A percentile compares a stretch with the other conserved stretches of the same genome.
These are phyloP conservation scores for Plasmodium vivax DNA, from an alignment of 169 alveolate genomes.

Conservation along the genomic window DNA sequence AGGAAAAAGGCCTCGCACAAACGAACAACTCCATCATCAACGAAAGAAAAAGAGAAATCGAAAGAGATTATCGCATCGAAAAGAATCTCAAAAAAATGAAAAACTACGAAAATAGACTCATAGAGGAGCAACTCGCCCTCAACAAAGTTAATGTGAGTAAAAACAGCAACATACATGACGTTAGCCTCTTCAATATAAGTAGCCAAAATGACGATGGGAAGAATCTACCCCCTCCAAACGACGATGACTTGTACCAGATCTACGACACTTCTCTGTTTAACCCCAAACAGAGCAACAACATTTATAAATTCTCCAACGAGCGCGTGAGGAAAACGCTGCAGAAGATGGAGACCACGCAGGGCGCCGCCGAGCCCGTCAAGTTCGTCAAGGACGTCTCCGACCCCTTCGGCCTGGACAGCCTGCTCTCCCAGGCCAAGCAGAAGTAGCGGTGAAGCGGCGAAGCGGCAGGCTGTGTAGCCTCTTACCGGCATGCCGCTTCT, in stretches of 20 bases:
- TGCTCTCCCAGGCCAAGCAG: constrained; percentile 88
- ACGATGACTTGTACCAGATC: constrained; percentile 60
- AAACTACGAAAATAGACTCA: constrained; percentile 70
- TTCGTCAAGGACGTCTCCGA: constrained; percentile 88
- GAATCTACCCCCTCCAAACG: not conserved
- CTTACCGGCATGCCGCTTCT: not conserved
- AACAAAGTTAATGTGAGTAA: constrained; percentile 49
- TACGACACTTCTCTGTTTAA: constrained; percentile 58
- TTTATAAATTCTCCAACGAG: constrained; percentile 64
- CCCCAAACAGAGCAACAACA: constrained; percentile 21
- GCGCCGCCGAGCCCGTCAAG: constrained; percentile 90
- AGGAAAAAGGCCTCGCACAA: constrained; percentile 81
- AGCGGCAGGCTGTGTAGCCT: not conserved
- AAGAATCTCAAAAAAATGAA: constrained; percentile 79
- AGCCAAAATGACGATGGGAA: not conserved
- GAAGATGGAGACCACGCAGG: constrained; percentile 82
- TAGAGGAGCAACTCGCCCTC: constrained; percentile 61
- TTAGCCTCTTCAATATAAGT: constrained; percentile 37
- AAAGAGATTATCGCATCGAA: constrained; percentile 85
- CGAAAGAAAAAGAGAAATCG: constrained; percentile 86
- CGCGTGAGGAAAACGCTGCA: constrained; percentile 74
- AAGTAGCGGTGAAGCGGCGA: constrained; percentile 20
- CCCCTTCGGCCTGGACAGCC: constrained; percentile 91
- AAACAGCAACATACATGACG: constrained; percentile 60
- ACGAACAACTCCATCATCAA: constrained; percentile 34